phyloP scores from a whole-genome alignment of 2,329 filamentous ascomycete species.

The Elsinoe necatrix region DNA sequence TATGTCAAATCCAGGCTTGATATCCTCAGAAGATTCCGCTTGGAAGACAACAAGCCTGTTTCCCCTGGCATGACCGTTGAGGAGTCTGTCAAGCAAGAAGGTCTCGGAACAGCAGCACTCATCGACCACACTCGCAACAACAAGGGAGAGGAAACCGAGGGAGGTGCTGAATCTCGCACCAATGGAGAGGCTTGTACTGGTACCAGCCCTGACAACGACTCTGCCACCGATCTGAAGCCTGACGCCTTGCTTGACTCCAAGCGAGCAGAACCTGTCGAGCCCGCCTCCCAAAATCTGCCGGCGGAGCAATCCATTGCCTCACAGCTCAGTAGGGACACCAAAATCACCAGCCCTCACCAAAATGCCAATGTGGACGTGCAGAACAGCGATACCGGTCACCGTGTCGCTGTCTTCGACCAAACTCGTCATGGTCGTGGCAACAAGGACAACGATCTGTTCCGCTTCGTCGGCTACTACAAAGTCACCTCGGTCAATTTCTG shows the following conservation, averaged over 20 bases:
- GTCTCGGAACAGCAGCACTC: background rate
- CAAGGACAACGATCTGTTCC: conserved; percentile 5
- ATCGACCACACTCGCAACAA: background rate
- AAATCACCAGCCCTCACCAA: background rate
- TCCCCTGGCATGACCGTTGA: background rate
- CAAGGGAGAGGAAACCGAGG: background rate
- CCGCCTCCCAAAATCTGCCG: background rate
- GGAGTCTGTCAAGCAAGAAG: background rate
- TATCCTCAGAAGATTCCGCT: background rate
- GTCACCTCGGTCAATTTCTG: conserved; percentile 1
- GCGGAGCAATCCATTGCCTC: background rate
- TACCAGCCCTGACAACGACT: background rate
- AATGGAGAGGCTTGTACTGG: background rate
- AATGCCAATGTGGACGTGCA: background rate
- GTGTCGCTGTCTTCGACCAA: conserved; percentile 7
- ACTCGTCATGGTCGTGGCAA: conserved; percentile 1
- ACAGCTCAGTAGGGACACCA: background rate
- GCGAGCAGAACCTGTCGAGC: background rate
- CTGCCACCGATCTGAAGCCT: background rate
- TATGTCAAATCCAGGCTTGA: conserved; percentile 4
- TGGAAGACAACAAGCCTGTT: background rate
- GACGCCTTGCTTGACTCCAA: background rate
- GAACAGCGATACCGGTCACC: background rate
- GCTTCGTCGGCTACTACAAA: conserved; percentile 5
- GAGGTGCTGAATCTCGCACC: background rate